Evolutionary conservation across 352 stramenopile species (phyloP).

Genomic region (Globisporangium spiculum): DNA sequence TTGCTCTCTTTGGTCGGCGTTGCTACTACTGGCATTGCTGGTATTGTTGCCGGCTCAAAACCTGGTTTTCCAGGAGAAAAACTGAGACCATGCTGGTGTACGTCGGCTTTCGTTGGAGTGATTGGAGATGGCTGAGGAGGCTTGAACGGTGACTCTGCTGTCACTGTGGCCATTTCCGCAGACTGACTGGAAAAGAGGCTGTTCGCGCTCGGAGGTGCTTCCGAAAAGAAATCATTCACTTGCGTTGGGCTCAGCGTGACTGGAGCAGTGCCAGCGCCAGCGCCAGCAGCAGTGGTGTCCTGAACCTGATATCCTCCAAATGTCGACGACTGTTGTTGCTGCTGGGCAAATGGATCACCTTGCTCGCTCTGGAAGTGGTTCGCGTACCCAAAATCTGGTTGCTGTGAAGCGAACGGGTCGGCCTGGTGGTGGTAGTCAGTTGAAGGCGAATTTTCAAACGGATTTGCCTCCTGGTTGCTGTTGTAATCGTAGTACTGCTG

Average conservation of each 20-base stretch:
- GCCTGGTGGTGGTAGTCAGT: not conserved
- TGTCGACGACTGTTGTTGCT: not conserved
- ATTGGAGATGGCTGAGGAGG: not conserved
- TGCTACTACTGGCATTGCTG: not conserved
- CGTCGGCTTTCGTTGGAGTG: not conserved
- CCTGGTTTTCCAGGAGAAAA: slow-evolving; percentile 8
- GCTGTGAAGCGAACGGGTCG: slow-evolving; percentile 20
- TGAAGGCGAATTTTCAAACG: not conserved
- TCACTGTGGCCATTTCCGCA: not conserved
- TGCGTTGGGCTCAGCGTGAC: slow-evolving; percentile 19
- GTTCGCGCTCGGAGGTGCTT: slow-evolving; percentile 26
- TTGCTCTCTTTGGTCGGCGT: not conserved
- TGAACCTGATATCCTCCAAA: slow-evolving; percentile 8
- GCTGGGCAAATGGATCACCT: slow-evolving; percentile 7
- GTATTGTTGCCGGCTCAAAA: slow-evolving; percentile 20
- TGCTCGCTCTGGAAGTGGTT: not conserved
- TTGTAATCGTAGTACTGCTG: slow-evolving; percentile 8
- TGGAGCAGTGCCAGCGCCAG: not conserved
- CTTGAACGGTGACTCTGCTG: not conserved
- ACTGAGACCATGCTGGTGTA: not conserved
- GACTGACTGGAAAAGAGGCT: slow-evolving; percentile 34
- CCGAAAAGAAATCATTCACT: slow-evolving; percentile 35
- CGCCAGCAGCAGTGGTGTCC: not conserved
- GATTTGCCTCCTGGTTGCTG: slow-evolving; percentile 5
- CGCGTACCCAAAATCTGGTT: not conserved